Evolutionary conservation across 768 basidiomycete species (phyloP).

Genomic region (Tylopilus vinaceipallidus): DNA sequence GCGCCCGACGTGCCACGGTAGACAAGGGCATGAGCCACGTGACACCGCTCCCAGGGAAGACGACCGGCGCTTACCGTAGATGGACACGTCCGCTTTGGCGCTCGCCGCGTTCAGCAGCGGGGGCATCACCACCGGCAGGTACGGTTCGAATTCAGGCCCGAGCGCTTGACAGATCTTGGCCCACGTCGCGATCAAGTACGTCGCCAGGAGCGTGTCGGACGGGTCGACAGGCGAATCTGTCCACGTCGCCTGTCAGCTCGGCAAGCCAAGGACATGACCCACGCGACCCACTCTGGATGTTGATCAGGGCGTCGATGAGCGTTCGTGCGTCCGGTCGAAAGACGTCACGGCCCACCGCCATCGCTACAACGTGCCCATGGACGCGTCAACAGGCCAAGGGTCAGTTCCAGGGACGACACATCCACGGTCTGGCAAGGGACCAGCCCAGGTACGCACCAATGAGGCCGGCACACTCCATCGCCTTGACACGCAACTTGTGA

Average conservation of each 20-base stretch:
- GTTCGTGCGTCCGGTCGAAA: slow-evolving; percentile 73
- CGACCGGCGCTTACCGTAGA: slow-evolving; percentile 50
- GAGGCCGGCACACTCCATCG: slow-evolving; percentile 89
- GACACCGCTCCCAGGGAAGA: no score
- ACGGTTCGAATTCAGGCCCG: slow-evolving; percentile 82
- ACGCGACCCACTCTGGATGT: slow-evolving; percentile 77
- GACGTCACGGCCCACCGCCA: slow-evolving; percentile 79
- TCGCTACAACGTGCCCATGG: slow-evolving; percentile 45
- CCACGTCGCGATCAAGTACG: slow-evolving; percentile 86
- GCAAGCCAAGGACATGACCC: slow-evolving; percentile 15
- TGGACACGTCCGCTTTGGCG: slow-evolving; percentile 75
- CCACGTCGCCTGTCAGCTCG: not conserved
- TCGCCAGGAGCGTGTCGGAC: slow-evolving; percentile 65
- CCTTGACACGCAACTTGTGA: slow-evolving; percentile 69
- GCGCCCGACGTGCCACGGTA: no score
- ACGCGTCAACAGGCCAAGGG: not conserved
- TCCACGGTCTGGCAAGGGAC: no score
- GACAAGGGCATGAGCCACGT: no score
- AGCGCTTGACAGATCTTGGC: slow-evolving; percentile 86
- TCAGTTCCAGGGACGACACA: not conserved
- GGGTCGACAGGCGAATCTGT: slow-evolving; percentile 67
- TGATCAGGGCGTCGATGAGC: slow-evolving; percentile 70
- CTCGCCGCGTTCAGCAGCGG: slow-evolving; percentile 69
- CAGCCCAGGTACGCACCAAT: slow-evolving; percentile 63
- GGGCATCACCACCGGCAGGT: slow-evolving; percentile 83